Base-by-base conservation (phyloP, 1,139 yeast genomes). In the Casaregolazyma suthepensis region DNA sequence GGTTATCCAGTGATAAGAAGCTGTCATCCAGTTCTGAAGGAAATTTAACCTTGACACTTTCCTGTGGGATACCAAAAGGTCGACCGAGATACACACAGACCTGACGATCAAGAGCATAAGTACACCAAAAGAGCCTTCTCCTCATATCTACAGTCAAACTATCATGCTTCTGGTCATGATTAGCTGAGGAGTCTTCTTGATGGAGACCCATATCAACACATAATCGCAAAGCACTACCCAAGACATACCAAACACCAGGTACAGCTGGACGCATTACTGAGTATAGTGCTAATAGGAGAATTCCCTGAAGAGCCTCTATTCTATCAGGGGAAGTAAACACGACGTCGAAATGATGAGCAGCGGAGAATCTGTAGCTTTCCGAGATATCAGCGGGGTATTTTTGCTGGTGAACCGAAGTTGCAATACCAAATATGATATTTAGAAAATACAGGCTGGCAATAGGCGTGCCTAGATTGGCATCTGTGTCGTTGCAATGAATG, bases 231-330 rank as follows among this genome's bases (percentile, higher is more conserved):
- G 93, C 93, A 5, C 88, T 80, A 0, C 96, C 96, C 57, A 88
- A 73, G 1, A 87, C 81, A 64, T 88, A 88, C 97, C 97, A 90
- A n/a, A 88, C 88, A 1, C 96, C 94, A 0, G 96, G 96, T 3
- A 82, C 80, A 0, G 75, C 68, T 0, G 76, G 76, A 3, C 75
- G 61, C 73, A 72, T 71, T 31, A 71, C 76, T 1, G 96, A 82
- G 64, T 86, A 90, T 4, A 83, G 66, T 0, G 94, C 81, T 45
- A 85, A 71, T 20, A 88, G 71, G 31, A 90, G 66, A 17, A 87
- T 73, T 0, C 91, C 93, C 64, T 87, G 91, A 2, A 90, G 69
- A 0, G 87, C 77, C 62, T 86, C 94, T 47, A 88, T 70, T 43
- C 84, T 77, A 63, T 88, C 87, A 0, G 71, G 59, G 0, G 87